Evolutionary conservation across 305 asterid species (phyloP).

Genomic region (Solanum hybrid): DNA sequence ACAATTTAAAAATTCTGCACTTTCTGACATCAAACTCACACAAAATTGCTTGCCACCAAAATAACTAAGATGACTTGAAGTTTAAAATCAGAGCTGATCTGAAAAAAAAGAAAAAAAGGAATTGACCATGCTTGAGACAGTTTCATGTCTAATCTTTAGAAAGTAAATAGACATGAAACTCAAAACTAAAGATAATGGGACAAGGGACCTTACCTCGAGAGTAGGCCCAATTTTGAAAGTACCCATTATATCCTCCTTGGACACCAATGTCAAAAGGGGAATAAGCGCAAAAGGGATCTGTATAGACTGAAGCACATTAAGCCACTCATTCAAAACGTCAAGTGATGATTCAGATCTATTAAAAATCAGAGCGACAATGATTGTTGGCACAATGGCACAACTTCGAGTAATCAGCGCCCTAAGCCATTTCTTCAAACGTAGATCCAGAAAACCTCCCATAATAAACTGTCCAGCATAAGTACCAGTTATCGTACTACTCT

Average conservation of each 20-base stretch:
- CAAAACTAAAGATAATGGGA: background rate
- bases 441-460: slow-evolving; percentile 92
- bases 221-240: slow-evolving; percentile 57
- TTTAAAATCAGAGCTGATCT: background rate
- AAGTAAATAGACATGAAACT: background rate
- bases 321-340: slow-evolving; percentile 90
- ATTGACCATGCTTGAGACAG: background rate
- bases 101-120: background rate
- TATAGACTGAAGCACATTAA: slow-evolving; percentile 83
- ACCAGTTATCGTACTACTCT: slow-evolving; percentile 93
- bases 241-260: slow-evolving; percentile 85
- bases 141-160: background rate
- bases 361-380: slow-evolving; percentile 69
- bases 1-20: background rate
- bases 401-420: slow-evolving; percentile 84
- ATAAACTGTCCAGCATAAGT: slow-evolving; percentile 97
- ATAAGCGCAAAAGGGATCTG: slow-evolving; percentile 95
- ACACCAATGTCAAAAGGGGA: slow-evolving; percentile 85
- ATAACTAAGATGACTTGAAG: background rate
- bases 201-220: slow-evolving; percentile 44
- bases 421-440: slow-evolving; percentile 66
- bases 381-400: slow-evolving; percentile 90
- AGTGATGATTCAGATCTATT: slow-evolving; percentile 73
- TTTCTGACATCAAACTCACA: background rate
- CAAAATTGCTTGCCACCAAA: background rate